Evolutionary conservation across 1,139 yeast genomes (phyloP).

Genomic region (Lodderomyces jiufengensis): DNA sequence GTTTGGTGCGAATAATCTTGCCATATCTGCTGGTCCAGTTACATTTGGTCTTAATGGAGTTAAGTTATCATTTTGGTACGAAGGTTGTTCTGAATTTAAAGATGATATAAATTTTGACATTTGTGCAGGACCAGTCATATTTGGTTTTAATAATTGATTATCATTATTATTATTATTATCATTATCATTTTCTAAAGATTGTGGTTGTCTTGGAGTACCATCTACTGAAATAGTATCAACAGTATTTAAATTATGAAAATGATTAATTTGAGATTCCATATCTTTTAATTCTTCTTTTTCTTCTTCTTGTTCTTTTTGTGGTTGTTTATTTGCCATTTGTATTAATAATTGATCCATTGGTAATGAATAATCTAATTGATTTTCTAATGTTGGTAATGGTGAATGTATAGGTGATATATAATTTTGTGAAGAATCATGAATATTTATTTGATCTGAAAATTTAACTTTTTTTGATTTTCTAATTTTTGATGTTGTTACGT

Average conservation of each 20-base stretch:
- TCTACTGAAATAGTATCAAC: conserved; percentile 64
- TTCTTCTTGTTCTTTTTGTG: conserved; percentile 19
- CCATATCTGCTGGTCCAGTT: conserved; percentile 41
- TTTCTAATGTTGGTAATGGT: conserved; percentile 18
- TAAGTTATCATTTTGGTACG: conserved; percentile 13
- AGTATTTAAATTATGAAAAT: conserved; percentile 57
- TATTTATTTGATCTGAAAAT: conserved; percentile 61
- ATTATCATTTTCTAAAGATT: conserved; percentile 1
- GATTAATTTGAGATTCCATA: conserved; percentile 64
- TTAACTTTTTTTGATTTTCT: conserved; percentile 58
- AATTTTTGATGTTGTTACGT: background rate
- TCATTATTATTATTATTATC: background rate
- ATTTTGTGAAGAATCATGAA: conserved; percentile 26
- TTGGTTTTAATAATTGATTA: conserved; percentile 34
- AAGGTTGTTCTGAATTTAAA: conserved; percentile 11
- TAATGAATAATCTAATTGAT: conserved; percentile 51
- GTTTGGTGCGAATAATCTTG: conserved; percentile 27
- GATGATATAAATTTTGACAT: conserved; percentile 26
- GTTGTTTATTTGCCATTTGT: conserved; percentile 29
- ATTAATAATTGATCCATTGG: conserved; percentile 72
- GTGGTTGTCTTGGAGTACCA: conserved; percentile 44
- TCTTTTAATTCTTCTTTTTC: conserved; percentile 61
- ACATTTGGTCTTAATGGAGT: conserved; percentile 35
- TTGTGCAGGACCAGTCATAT: conserved; percentile 54
- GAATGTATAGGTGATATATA: conserved; percentile 19